phyloP scores from a whole-genome alignment of 2,329 filamentous ascomycete genomes.

The Penicillium sp. region DNA sequence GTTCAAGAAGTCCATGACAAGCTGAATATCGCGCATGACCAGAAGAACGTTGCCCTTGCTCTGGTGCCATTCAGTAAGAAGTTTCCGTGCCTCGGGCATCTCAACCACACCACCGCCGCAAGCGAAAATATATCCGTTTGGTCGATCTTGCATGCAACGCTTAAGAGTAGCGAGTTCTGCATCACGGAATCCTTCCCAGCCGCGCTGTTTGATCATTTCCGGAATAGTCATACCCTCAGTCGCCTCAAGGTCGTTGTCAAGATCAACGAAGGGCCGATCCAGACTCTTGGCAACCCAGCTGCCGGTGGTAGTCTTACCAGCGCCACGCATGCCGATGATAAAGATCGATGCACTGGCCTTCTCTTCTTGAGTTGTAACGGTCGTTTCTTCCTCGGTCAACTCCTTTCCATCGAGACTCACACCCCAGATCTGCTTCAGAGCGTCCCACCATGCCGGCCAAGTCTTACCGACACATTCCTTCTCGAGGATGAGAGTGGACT shows the following conservation, averaged over 20 bases:
- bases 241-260: constrained; percentile 83
- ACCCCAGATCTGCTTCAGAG: constrained; percentile 74
- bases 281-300: constrained; percentile 78
- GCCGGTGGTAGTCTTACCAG: constrained; percentile 92
- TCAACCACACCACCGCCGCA: constrained; percentile 95
- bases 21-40: constrained; percentile 82
- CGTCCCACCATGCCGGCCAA: constrained; percentile 99
- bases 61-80: constrained; percentile 72
- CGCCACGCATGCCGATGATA: constrained; percentile 95
- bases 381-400: constrained; percentile 38
- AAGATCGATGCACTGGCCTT: constrained; percentile 70
- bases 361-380: constrained; percentile 39
- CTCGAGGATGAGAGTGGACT: constrained; percentile 76
- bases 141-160: constrained; percentile 71
- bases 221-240: constrained; percentile 75
- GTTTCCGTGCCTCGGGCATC: constrained; percentile 72
- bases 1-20: constrained; percentile 85
- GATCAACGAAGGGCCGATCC: constrained; percentile 75
- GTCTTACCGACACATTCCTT: constrained; percentile 95
- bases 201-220: constrained; percentile 73
- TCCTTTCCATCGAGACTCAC: constrained; percentile 77
- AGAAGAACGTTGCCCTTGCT: constrained; percentile 81
- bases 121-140: constrained; percentile 79
- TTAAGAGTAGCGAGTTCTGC: constrained; percentile 75
- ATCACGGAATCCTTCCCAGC: constrained; percentile 86